phyloP scores from a whole-genome alignment of 73 alveolate genomes.

The Loxodes magnus region DNA sequence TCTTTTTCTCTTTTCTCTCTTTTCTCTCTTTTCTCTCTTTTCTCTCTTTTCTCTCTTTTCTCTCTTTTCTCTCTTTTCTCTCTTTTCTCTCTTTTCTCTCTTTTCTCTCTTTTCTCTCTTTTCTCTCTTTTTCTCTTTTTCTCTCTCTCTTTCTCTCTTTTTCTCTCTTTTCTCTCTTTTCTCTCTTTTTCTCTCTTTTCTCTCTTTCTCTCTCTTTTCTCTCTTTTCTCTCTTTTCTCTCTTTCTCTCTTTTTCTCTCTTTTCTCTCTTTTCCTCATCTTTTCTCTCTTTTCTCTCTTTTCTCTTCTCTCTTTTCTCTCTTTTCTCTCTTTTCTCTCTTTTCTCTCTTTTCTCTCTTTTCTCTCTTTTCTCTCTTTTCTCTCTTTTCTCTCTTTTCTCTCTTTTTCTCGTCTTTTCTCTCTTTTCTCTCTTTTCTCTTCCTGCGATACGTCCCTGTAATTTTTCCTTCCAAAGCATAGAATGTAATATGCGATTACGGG shows the following conservation, averaged over 20 bases:
- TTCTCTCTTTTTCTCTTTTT: background rate
- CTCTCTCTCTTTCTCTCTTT: constrained; percentile 16
- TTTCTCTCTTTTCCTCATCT: constrained; percentile 5
- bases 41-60: background rate
- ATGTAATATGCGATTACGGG: too few species aligned
- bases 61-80: background rate
- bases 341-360: background rate
- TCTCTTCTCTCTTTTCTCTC: constrained; percentile 2
- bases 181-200: constrained; percentile 8
- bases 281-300: background rate
- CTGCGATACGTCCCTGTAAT: too few species aligned
- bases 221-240: constrained; percentile 6
- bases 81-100: constrained; percentile 9
- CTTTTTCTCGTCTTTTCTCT: background rate
- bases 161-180: constrained; percentile 8
- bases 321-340: constrained; percentile 1
- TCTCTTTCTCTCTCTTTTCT: constrained; percentile 3
- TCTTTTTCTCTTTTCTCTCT: background rate
- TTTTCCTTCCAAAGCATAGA: too few species aligned
- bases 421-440: background rate
- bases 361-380: background rate
- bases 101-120: constrained; percentile 1
- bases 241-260: constrained; percentile 7
- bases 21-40: background rate
- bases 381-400: constrained; percentile 10